phyloP scores from a whole-genome alignment of 75 land plant species.

The Selaginella moellendorffii region DNA sequence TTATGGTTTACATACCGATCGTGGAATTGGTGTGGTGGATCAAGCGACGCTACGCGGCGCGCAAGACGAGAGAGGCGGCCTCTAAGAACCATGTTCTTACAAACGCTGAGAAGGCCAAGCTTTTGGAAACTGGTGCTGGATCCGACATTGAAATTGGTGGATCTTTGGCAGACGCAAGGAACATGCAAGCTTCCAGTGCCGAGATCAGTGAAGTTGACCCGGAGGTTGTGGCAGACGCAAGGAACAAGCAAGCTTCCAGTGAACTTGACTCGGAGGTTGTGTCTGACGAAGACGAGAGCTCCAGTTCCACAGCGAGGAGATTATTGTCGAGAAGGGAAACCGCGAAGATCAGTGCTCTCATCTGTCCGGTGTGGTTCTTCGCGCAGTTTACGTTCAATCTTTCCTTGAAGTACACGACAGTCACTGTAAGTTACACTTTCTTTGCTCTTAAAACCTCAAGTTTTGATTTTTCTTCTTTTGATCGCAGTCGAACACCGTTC shows the following conservation, averaged over 20 bases:
- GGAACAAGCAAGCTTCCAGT: too few species aligned
- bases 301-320: not conserved
- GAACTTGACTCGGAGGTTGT: too few species aligned
- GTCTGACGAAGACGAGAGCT: not conserved
- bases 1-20: conserved; percentile 68
- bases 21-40: conserved; percentile 43
- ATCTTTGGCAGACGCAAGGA: too few species aligned
- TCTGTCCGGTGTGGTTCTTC: conserved; percentile 91
- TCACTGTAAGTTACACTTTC: conserved; percentile 48
- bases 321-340: conserved; percentile 27
- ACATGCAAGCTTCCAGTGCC: too few species aligned
- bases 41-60: conserved; percentile 9
- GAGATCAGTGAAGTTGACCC: too few species aligned
- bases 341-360: conserved; percentile 61
- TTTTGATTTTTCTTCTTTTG: not conserved
- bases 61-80: not conserved
- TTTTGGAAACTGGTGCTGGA: not conserved
- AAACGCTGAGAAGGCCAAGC: not conserved
- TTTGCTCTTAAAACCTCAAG: not conserved
- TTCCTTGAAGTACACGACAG: conserved; percentile 87
- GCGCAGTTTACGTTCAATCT: conserved; percentile 91
- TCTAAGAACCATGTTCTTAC: not conserved
- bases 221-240: too few species aligned
- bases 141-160: too few species aligned
- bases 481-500: conserved; percentile 83